Conservation (phyloP, 2,329 filamentous ascomycete genomes). For the Ilyonectria destructans region DNA sequence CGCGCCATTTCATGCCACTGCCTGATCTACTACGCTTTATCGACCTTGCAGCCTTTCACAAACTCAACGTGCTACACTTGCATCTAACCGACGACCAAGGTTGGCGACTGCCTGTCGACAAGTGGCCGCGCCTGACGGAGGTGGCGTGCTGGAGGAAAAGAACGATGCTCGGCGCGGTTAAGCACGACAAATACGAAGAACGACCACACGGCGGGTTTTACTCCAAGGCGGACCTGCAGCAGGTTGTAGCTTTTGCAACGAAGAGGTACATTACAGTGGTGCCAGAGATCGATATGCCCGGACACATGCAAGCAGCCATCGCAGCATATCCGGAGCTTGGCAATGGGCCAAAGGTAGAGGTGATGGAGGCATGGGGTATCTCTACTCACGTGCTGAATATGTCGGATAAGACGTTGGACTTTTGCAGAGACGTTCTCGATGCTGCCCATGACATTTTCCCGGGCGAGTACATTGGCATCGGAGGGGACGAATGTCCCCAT, state of each 20-base stretch:
- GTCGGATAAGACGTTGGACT: slow-evolving; percentile 34
- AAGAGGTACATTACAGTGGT: slow-evolving; percentile 39
- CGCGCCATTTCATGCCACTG: slow-evolving; percentile 42
- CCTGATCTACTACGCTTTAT: slow-evolving; percentile 39
- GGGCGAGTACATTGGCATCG: slow-evolving; percentile 31
- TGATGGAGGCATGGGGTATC: slow-evolving; percentile 39
- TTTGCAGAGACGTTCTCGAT: slow-evolving; percentile 37
- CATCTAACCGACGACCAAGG: slow-evolving; percentile 41
- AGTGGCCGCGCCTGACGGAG: slow-evolving; percentile 32
- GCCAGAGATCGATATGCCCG: slow-evolving; percentile 43
- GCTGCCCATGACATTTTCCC: slow-evolving; percentile 37
- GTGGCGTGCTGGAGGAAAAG: slow-evolving; percentile 35
- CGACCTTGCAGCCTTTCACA: slow-evolving; percentile 36
- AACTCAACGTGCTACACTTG: slow-evolving; percentile 36
- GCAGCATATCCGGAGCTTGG: slow-evolving; percentile 42
- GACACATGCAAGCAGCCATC: slow-evolving; percentile 42
- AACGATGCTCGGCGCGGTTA: slow-evolving; percentile 32
- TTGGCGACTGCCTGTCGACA: slow-evolving; percentile 35
- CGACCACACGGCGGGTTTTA: slow-evolving; percentile 38
- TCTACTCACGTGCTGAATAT: slow-evolving; percentile 38
- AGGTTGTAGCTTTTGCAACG: slow-evolving; percentile 34
- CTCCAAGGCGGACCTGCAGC: slow-evolving; percentile 30
- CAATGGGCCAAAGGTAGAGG: slow-evolving; percentile 30
- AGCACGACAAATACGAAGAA: slow-evolving; percentile 29
- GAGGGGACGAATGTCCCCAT: slow-evolving; percentile 40